Percentiles rank a stretch among this genome's conserved stretches.
These are phyloP conservation scores for Cercophora newfieldiana DNA, from an alignment of 495 filamentous ascomycete species.

Conservation along the genomic window DNA sequence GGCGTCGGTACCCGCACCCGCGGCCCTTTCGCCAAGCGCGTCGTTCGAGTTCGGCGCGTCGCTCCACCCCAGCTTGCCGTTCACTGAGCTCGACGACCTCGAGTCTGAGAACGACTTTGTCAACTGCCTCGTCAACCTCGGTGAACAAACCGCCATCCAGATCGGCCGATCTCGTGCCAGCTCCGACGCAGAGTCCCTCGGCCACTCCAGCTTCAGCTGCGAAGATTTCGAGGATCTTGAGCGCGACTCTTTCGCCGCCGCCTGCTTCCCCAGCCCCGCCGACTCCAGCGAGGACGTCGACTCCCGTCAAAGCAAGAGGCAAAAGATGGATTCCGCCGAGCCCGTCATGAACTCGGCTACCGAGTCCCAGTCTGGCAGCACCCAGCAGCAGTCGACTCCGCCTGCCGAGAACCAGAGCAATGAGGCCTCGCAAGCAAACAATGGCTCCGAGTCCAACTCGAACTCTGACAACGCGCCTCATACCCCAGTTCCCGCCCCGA, in stretches of 20 bases:
- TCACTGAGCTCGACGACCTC: constrained; percentile 86
- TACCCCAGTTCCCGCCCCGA: constrained; percentile 57
- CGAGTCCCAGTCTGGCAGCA: constrained; percentile 41
- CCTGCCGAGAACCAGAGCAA: constrained; percentile 27
- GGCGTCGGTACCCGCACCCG: constrained; percentile 49
- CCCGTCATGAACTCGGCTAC: constrained; percentile 49
- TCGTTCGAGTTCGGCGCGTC: constrained; percentile 63
- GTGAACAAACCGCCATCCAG: constrained; percentile 54
- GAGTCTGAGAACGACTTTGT: constrained; percentile 92
- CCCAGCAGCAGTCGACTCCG: constrained; percentile 39
- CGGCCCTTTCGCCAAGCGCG: constrained; percentile 50
- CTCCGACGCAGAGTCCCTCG: constrained; percentile 60
- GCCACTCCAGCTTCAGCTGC: constrained; percentile 73
- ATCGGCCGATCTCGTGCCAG: constrained; percentile 76
- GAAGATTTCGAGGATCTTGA: constrained; percentile 73
- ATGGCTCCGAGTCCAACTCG: constrained; percentile 30
- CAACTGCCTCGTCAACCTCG: constrained; percentile 71
- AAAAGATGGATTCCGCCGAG: constrained; percentile 54
- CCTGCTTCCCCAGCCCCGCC: constrained; percentile 50
- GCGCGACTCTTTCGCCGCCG: constrained; percentile 55
- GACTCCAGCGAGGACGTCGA: constrained; percentile 44
- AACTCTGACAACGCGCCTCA: constrained; percentile 30
- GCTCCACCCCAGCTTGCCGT: constrained; percentile 57
- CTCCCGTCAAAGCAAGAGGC: constrained; percentile 62
- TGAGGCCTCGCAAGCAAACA: constrained; percentile 26